Evolutionary conservation across 1,284 basidiomycete genomes (phyloP), one percentile per base, ranked within the genome.

Genomic region (Ustilago sp.): DNA sequence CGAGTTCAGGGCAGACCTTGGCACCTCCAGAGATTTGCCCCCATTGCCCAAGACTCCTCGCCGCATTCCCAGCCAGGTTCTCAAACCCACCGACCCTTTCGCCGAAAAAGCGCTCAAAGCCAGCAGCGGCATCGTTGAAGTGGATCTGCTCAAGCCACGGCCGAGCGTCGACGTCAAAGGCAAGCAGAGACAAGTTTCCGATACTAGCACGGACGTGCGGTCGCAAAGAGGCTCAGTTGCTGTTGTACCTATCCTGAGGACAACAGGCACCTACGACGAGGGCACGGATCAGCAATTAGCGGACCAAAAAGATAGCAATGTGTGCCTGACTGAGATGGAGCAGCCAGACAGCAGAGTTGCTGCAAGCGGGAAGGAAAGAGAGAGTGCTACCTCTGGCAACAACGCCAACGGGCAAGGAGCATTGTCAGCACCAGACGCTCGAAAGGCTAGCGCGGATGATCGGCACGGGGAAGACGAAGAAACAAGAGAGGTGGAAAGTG

Each of bases 71-170:
- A 66, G 64, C 23, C 59, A 64, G 17, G 43, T 54, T n/a, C 53
- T 60, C 54, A 71, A 62, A 23, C 58, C 57, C 0, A 39, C 61
- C 1, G 70, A 73, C 50, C 70, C 61, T 12, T 64, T 73, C 36
- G 65, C 65, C 5, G 61, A 45, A 8, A 68, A 68, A n/a, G 65
- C 70, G 17, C 53, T 68, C 52, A 64, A 63, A 11, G 61, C 70
- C 8, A 72, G 69, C 64, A 67, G 64, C 53, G 51, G 57, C 47
- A 39, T 54, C 31, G 45, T 23, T 9, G 61, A 63, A 12, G 28
- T n/a, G 17, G 50, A 35, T 48, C 32, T 47, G 28, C 41, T 23
- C 4, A 47, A n/a, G 47, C 15, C 57, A 7, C 58, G 47, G 31
- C 39, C 15, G 43, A 72, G 59, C 48, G 50, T 62, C 28, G 63